Conservation (phyloP, 2,329 filamentous ascomycete genomes). For the Uncinocarpus reesii region DNA sequence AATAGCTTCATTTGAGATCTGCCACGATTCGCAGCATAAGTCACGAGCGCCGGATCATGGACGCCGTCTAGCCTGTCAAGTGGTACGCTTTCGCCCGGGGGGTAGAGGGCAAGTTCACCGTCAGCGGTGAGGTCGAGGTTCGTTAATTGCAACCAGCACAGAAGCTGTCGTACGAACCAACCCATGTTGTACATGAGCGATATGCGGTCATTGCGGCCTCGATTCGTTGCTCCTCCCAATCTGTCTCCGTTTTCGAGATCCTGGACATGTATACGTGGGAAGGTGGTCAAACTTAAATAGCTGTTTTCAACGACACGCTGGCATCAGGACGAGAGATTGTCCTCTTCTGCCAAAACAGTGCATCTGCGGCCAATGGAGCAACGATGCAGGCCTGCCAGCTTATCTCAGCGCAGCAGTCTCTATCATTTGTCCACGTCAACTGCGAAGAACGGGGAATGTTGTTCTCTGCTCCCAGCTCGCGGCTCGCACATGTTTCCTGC, state of each 20-base stretch:
- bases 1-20: conserved; percentile 11
- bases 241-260: not conserved
- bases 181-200: conserved; percentile 8
- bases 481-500: too few species aligned
- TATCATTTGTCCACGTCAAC: conserved; percentile 11
- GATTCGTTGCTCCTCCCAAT: not conserved
- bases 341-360: not conserved
- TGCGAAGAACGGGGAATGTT: not conserved
- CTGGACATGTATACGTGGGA: not conserved
- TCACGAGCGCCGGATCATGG: not conserved
- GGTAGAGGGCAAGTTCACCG: not conserved
- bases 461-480: not conserved
- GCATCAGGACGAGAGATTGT: not conserved
- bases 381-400: not conserved
- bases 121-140: not conserved
- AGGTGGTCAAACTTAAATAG: conserved; percentile 4
- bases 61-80: too few species aligned
- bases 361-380: conserved; percentile 1
- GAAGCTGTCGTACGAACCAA: not conserved
- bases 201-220: conserved; percentile 2
- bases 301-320: not conserved
- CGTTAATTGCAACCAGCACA: not conserved
- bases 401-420: not conserved
- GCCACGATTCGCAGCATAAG: conserved; percentile 6
- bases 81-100: too few species aligned